Percentiles rank a stretch among this genome's conserved stretches.
Evolutionary conservation across 768 basidiomycete genomes (phyloP).

Genomic region (Boletellus sp.): DNA sequence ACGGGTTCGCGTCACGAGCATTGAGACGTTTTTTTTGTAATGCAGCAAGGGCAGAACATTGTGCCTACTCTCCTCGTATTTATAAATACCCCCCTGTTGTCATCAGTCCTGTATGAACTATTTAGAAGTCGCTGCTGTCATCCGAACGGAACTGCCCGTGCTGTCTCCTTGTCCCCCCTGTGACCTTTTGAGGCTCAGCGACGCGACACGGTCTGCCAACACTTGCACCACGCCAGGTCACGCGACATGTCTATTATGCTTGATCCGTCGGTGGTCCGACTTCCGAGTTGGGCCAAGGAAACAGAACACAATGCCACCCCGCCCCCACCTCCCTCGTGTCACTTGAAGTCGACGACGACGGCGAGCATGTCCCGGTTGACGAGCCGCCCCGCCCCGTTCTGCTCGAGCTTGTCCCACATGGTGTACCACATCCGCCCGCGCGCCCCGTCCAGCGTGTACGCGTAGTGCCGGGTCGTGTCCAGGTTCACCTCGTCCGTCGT

Average conservation of each 20-base stretch:
- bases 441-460: constrained; percentile 10
- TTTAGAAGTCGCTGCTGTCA: background rate
- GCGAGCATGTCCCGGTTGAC: constrained; percentile 6
- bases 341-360: constrained; percentile 13
- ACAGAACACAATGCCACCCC: too few relatives aligned
- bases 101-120: background rate
- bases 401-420: constrained; percentile 1
- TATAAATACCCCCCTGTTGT: constrained; percentile 3
- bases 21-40: too few relatives aligned
- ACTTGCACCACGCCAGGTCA: too few relatives aligned
- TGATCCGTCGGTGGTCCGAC: too few relatives aligned
- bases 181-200: too few relatives aligned
- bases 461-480: constrained; percentile 1
- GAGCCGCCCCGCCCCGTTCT: background rate
- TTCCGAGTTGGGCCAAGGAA: too few relatives aligned
- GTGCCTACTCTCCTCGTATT: background rate
- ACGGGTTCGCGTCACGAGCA: too few relatives aligned
- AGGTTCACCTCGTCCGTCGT: background rate
- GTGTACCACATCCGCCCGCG: constrained; percentile 15
- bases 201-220: too few relatives aligned
- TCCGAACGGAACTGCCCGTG: background rate
- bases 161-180: too few relatives aligned
- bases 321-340: background rate
- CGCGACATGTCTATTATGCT: too few relatives aligned
- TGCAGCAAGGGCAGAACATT: too few relatives aligned